Evolutionary conservation across 2,329 filamentous ascomycete genomes (phyloP), one percentile per base, ranked within the genome.

Genomic region (Elsinoe batatas): DNA sequence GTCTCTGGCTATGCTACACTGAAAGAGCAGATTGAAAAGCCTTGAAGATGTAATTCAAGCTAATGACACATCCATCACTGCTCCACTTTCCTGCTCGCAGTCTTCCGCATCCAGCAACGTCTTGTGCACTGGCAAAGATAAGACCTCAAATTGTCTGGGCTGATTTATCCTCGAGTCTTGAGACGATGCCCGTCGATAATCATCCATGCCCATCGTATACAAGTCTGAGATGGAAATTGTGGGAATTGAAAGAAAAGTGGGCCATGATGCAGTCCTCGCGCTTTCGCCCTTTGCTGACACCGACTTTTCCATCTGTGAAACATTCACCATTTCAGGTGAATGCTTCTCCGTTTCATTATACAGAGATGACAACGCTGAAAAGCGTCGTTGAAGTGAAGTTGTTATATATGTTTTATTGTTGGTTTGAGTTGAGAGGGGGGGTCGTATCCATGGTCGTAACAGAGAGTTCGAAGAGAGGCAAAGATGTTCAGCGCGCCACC

Each of bases 401-500:
- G 40, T 44, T 2, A 33, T 49, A 18, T 49, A 7, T 49, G 44
- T 18, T 32, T 55, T 13, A 15, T 32, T 54, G 17, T 42, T 46
- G 15, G 36, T 54, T 37, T 54, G 53, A 55, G 53, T 55, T 55
- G 53, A 55, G 53, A 55, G 38, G 47, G 11, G 37, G 6, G 33
- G 51, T 44, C 17, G 7, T 26, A 26, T 17, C 32, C 18, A 44
- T 42, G n/a, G 22, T 55, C 40, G 33, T 55, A 18, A 20, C 5
- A 36, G 17, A 30, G 17, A 40, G 20, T 15, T 42, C 38, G 53
- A 46, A 30, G 38, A 55, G 53, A 55, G 53, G 36, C 36, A 46
- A 35, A 44, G 26, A 44, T 47, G 15, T 46, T 55, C 53, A 55
- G 53, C 22, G 17, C 62, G 64, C 62, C 64, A 63, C 65, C 65